Evolutionary conservation across 306 rosid species (phyloP), one percentile per base, ranked within the genome.

Genomic region (Lathyrus tuberosus): DNA sequence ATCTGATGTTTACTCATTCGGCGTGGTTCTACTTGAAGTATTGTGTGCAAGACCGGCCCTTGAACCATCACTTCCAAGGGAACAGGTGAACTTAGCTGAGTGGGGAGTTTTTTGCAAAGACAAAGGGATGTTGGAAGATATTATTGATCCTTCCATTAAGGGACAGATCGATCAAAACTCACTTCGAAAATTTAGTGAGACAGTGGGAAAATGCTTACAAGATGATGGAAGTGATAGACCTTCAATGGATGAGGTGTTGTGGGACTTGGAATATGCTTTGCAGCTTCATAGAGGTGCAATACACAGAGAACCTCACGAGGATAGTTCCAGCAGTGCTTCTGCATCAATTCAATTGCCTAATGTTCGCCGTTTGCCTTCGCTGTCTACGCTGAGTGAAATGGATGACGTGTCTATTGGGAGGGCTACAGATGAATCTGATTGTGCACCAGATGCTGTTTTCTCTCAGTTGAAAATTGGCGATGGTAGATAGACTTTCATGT

Each of bases 1-100:
- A 78, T 83, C 85, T 57, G 90, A 86, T 70, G 87, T 83, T 3
- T 86, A 83, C 52, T 80, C 90, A n/a, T 83, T 86, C 6, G 87
- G 90, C 4, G 87, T 86, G 8, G 87, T 86, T 65, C 82, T 86
- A 62, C 76, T 83, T 0, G 90, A 86, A 62, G 87, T 78, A 16
- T 66, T 83, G 40, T 86, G 90, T 66, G 82, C 80, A 5, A 83
- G 90, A 77, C 77, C 87, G 7, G 85, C 85, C 1, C 63, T 86
- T 13, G 79, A 80, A 0, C 51, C 76, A 0, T 43, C 48, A 0
- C 81, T 58, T 62, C 77, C 79, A 16, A 75, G 81, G 42, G 84
- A 80, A 10, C 80, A 83, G n/a, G 70, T 61, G 56, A 86, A 86
- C 76, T 66, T 86, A 12, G 85, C 77, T 11, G 87, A 83, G 13